Base-by-base conservation (phyloP, 305 asterid genomes). In the Fraxinus albicans region DNA sequence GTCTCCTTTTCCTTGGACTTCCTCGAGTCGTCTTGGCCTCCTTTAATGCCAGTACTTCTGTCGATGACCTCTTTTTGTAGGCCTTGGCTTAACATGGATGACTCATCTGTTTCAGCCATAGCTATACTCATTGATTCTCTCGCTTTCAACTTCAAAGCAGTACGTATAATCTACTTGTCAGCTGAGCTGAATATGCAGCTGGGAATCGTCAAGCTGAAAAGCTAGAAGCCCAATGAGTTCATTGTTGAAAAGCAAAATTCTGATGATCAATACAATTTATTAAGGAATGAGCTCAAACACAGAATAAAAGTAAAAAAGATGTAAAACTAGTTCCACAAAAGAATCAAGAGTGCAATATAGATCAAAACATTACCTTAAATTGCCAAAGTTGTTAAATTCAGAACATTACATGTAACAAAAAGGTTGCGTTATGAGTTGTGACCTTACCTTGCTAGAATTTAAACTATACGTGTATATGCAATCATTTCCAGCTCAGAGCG, bases 1-100 rank as follows among this genome's bases (percentile, higher is more conserved):
- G 67, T 13, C 3, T 81, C 85, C 17, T 81, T 44, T 7, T 87
- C 79, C 42, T 88, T 76, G n/a, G 72, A 8, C 34, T 84, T 63
- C 38, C 69, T 80, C 63, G 44, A 19, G 44, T 73, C 80, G n/a
- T 79, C 17, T 12, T 38, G 58, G 21, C 83, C 38, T 84, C 31
- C 72, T 60, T 60, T 21, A 23, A 8, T 19, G 72, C 72, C 72
- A 8, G 15, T 21, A 60, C 29, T 60, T 19, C 23, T 21, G 27
- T 8, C 70, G 29, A 21, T 21, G 12, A 2, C 70, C 31, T 60
- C 31, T 6, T 7, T 60, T 60, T 58, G n/a, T 15, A 50, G 63
- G 23, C 23, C 21, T 50, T 53, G 70, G 70, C 31, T 60, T 21
- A 60, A 60, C 7, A 60, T 60, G 31, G 23, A 60, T 0, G 70